Conservation (phyloP, 2,329 filamentous ascomycete species). For the Botrytis fabae region DNA sequence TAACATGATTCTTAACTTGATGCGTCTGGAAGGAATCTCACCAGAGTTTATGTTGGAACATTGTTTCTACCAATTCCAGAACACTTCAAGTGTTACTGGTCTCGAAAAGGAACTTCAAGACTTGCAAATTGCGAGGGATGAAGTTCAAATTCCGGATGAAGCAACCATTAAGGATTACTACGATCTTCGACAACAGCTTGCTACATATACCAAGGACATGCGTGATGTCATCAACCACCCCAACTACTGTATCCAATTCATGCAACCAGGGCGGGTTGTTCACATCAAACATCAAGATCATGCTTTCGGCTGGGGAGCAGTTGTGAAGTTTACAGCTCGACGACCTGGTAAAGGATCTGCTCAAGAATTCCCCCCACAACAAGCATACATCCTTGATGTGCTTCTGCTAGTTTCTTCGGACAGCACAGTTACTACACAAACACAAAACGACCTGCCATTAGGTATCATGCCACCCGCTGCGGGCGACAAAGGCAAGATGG, state of each 20-base stretch:
- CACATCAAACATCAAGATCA: conserved; percentile 76
- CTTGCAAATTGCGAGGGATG: conserved; percentile 72
- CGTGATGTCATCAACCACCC: conserved; percentile 89
- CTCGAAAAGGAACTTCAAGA: conserved; percentile 81
- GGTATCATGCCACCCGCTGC: conserved; percentile 60
- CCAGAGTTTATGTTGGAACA: conserved; percentile 98
- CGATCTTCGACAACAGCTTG: conserved; percentile 80
- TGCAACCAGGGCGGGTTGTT: conserved; percentile 85
- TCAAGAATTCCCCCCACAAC: conserved; percentile 69
- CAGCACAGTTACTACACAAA: conserved; percentile 52
- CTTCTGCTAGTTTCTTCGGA: conserved; percentile 64
- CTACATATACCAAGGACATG: conserved; percentile 84
- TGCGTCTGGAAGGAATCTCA: conserved; percentile 98
- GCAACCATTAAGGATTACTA: conserved; percentile 91
- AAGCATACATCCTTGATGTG: conserved; percentile 81
- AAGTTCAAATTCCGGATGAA: conserved; percentile 81
- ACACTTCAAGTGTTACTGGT: conserved; percentile 79
- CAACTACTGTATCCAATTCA: conserved; percentile 77
- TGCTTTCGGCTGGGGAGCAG: conserved; percentile 94
- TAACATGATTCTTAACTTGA: conserved; percentile 97
- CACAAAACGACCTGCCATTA: conserved; percentile 64
- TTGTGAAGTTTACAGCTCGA: conserved; percentile 71
- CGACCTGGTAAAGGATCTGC: conserved; percentile 64
- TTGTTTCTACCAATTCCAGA: conserved; percentile 98
- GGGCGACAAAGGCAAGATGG: conserved; percentile 69